phyloP scores from a whole-genome alignment of 805 yeast genomes.

The Wickerhamomyces queroliae region DNA sequence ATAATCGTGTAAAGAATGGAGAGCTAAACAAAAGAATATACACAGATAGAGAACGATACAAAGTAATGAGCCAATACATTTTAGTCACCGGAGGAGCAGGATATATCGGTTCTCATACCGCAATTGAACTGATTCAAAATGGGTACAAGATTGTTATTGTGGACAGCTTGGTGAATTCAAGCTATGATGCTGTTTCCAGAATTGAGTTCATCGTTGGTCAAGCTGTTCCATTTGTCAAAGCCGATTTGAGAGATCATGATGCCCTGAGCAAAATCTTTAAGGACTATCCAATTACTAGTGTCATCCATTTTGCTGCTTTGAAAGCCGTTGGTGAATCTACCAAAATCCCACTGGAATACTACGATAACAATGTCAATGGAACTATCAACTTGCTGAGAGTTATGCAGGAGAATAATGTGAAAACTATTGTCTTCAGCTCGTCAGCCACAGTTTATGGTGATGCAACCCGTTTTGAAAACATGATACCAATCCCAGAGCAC shows the following conservation, averaged over 20 bases:
- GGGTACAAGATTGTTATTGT: constrained; percentile 69
- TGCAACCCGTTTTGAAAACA: constrained; percentile 62
- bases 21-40: too few relatives aligned
- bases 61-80: not conserved
- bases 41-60: too few relatives aligned
- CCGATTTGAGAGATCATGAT: constrained; percentile 50
- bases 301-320: constrained; percentile 76
- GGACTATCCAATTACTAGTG: constrained; percentile 45
- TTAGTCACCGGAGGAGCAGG: constrained; percentile 83
- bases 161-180: constrained; percentile 65
- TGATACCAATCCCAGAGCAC: constrained; percentile 75
- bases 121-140: constrained; percentile 50
- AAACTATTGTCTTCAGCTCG: constrained; percentile 63
- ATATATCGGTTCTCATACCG: constrained; percentile 81
- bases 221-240: constrained; percentile 48
- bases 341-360: constrained; percentile 59
- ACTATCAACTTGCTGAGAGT: constrained; percentile 51
- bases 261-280: constrained; percentile 42
- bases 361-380: constrained; percentile 63
- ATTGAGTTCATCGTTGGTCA: constrained; percentile 45
- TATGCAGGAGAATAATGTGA: constrained; percentile 41
- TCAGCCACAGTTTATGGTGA: constrained; percentile 85
- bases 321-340: constrained; percentile 82
- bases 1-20: too few relatives aligned
- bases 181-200: constrained; percentile 58